Conservation (phyloP, 2,329 filamentous ascomycete species). For the Geosmithia morbida region DNA sequence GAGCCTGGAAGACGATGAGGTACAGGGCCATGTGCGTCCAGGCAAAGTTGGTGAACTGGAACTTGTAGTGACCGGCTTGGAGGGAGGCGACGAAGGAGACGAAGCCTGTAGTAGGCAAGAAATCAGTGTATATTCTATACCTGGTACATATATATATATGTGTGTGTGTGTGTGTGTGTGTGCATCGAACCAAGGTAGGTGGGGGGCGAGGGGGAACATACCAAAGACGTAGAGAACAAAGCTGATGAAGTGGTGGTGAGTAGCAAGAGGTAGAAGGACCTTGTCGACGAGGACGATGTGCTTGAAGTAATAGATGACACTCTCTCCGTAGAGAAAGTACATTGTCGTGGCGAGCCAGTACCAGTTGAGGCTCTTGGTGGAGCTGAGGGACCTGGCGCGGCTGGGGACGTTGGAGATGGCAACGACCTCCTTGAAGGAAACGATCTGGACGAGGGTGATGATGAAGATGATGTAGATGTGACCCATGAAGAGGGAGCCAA, state of each 20-base stretch:
- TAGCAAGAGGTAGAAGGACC: constrained; percentile 82
- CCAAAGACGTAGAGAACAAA: constrained; percentile 97
- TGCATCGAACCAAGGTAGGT: too few species aligned
- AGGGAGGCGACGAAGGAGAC: constrained; percentile 95
- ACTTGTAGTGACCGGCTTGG: constrained; percentile 90
- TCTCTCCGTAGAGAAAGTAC: constrained; percentile 98
- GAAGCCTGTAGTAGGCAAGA: constrained; percentile 49
- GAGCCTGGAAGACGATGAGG: constrained; percentile 91
- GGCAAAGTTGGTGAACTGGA: constrained; percentile 97
- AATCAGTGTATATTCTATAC: neutral
- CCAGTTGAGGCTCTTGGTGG: constrained; percentile 96
- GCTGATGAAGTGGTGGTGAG: constrained; percentile 96
- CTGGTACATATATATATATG: too few species aligned
- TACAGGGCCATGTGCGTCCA: constrained; percentile 99
- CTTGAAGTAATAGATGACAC: constrained; percentile 99
- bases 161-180: too few species aligned
- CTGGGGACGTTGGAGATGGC: constrained; percentile 92
- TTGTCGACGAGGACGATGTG: constrained; percentile 93
- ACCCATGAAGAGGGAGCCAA: constrained; percentile 81
- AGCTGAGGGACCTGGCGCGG: constrained; percentile 75
- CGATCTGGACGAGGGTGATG: constrained; percentile 85
- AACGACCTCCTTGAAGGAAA: constrained; percentile 99
- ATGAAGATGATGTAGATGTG: constrained; percentile 95
- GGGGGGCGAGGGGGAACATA: constrained; percentile 26
- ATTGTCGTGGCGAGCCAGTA: constrained; percentile 98